Evolutionary conservation across 1,139 yeast genomes (phyloP).

Genomic region (Yueomyces sp.): DNA sequence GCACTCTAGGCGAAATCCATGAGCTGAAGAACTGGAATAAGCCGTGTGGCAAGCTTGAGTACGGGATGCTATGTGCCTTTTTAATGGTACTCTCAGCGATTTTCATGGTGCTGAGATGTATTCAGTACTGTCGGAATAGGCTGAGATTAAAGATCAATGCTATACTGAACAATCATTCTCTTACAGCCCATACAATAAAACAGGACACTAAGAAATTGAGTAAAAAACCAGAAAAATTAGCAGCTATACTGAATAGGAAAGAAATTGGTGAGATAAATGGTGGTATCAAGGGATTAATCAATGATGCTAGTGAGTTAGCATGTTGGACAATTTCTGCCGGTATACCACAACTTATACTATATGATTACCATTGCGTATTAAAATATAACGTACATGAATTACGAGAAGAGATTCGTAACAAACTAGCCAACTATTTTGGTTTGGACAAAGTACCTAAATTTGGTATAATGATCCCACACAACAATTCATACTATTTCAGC

Average conservation of each 20-base stretch:
- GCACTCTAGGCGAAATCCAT: too few relatives aligned
- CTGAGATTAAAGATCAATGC: slow-evolving; percentile 45
- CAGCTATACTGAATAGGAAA: slow-evolving; percentile 58
- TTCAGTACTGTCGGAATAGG: slow-evolving; percentile 42
- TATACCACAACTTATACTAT: slow-evolving; percentile 54
- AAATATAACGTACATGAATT: slow-evolving; percentile 44
- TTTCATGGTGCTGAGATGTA: slow-evolving; percentile 38
- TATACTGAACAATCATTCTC: slow-evolving; percentile 64
- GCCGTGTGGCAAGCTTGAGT: not conserved
- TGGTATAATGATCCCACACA: slow-evolving; percentile 49
- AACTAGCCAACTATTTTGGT: slow-evolving; percentile 66
- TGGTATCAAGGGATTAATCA: slow-evolving; percentile 71
- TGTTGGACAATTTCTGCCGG: slow-evolving; percentile 90
- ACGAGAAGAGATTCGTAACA: slow-evolving; percentile 44
- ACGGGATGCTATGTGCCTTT: not conserved
- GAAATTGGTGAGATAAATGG: slow-evolving; percentile 78
- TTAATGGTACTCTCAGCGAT: slow-evolving; percentile 4
- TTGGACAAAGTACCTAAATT: slow-evolving; percentile 51
- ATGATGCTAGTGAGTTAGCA: slow-evolving; percentile 61
- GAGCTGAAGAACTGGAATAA: not conserved
- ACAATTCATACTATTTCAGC: slow-evolving; percentile 34
- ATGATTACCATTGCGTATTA: slow-evolving; percentile 67
- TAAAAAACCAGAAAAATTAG: slow-evolving; percentile 68
- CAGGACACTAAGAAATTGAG: slow-evolving; percentile 62
- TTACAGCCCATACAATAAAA: slow-evolving; percentile 76